Conservation (phyloP, 2,329 filamentous ascomycete species). For the Podosphaera fusca region DNA sequence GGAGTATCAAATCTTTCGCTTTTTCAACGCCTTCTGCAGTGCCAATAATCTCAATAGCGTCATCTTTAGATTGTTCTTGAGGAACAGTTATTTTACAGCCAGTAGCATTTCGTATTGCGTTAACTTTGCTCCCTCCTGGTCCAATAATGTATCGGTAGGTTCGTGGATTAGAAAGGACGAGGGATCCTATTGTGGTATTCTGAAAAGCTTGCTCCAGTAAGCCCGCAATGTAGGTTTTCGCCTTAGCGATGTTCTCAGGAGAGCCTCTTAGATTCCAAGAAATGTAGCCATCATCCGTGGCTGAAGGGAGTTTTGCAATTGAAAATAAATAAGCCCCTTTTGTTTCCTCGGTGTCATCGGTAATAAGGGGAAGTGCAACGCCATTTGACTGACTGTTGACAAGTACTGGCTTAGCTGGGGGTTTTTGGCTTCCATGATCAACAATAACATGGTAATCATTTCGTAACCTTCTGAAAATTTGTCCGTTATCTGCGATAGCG, state of each 20-base stretch:
- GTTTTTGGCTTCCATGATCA: slow-evolving; percentile 63
- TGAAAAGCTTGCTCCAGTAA: slow-evolving; percentile 50
- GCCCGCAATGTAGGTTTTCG: slow-evolving; percentile 47
- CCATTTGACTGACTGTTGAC: slow-evolving; percentile 28
- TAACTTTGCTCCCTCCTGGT: slow-evolving; percentile 72
- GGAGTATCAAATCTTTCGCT: slow-evolving; percentile 72
- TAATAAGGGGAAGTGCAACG: slow-evolving; percentile 65
- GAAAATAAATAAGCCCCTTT: slow-evolving; percentile 64
- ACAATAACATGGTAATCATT: slow-evolving; percentile 75
- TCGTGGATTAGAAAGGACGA: slow-evolving; percentile 65
- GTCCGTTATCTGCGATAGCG: slow-evolving; percentile 62
- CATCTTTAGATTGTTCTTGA: slow-evolving; percentile 46
- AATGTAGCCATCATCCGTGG: slow-evolving; percentile 39
- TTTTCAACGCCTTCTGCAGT: slow-evolving; percentile 58
- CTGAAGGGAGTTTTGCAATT: slow-evolving; percentile 38
- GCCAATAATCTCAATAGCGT: slow-evolving; percentile 81
- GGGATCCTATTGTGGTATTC: slow-evolving; percentile 56
- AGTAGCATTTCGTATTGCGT: slow-evolving; percentile 75
- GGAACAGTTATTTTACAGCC: slow-evolving; percentile 89
- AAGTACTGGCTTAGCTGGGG: slow-evolving; percentile 44
- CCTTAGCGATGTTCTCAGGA: slow-evolving; percentile 59
- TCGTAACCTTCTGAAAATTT: slow-evolving; percentile 77
- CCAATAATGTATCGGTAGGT: slow-evolving; percentile 85
- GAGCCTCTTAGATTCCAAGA: slow-evolving; percentile 76
- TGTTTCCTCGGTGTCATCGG: slow-evolving; percentile 47